A percentile compares a stretch with the other conserved stretches of the same genome.
phyloP scores from a whole-genome alignment of 2,329 filamentous ascomycete species.

The Sporothrix schenckii region DNA sequence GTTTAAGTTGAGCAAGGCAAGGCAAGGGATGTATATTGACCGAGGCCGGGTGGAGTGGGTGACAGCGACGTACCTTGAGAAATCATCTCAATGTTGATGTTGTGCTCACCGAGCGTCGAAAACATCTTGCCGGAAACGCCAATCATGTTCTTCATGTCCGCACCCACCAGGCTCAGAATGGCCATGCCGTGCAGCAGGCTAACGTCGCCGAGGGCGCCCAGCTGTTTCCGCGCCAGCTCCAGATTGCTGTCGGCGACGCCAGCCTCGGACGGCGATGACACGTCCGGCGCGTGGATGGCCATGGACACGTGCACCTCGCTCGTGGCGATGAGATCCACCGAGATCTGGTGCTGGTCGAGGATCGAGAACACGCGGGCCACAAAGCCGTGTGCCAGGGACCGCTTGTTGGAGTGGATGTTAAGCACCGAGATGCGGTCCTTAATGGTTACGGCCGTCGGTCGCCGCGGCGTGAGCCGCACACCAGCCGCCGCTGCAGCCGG shows the following conservation, averaged over 20 bases:
- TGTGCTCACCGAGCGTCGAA: conserved; percentile 86
- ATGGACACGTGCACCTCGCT: conserved; percentile 97
- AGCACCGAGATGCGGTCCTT: conserved; percentile 97
- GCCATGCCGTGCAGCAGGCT: conserved; percentile 91
- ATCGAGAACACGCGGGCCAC: conserved; percentile 92
- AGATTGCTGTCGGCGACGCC: conserved; percentile 54
- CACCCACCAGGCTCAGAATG: conserved; percentile 90
- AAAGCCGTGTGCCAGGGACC: conserved; percentile 93
- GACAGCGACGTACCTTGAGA: conserved; percentile 72
- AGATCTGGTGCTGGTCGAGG: conserved; percentile 81
- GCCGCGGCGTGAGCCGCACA: conserved; percentile 64
- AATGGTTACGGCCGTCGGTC: conserved; percentile 90
- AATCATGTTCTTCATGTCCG: conserved; percentile 96
- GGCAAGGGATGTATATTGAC: neutral
- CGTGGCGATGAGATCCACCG: conserved; percentile 94
- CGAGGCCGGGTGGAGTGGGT: neutral
- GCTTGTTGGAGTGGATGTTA: conserved; percentile 97
- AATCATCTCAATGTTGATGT: conserved; percentile 99
- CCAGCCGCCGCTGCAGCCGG: conserved; percentile 32
- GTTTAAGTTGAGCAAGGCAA: neutral
- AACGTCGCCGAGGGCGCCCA: conserved; percentile 82
- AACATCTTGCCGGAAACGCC: conserved; percentile 96
- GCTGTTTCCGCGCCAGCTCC: conserved; percentile 54
- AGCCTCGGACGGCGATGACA: conserved; percentile 47
- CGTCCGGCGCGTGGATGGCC: conserved; percentile 83